Conservation (phyloP, 176 grass and related monocot species). For the Metroxylon sagu region DNA sequence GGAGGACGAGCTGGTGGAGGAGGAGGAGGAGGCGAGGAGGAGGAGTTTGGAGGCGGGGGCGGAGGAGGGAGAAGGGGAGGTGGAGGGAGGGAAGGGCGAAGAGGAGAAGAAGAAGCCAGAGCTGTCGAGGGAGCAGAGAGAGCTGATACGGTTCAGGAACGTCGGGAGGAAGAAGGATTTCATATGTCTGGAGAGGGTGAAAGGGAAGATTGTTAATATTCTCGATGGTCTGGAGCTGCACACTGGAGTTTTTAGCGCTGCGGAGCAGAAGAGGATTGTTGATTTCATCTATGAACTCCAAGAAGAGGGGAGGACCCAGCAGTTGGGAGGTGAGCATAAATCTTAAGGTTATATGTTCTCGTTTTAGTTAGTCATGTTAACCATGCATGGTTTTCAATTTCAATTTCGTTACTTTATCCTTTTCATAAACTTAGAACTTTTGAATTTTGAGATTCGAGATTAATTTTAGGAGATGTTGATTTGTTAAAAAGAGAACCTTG, state of each 20-base stretch:
- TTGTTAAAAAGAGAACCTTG: too few relatives aligned
- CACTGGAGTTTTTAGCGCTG: slow-evolving; percentile 33
- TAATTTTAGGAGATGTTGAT: too few relatives aligned
- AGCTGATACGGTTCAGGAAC: slow-evolving; percentile 29
- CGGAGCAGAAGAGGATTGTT: slow-evolving; percentile 43
- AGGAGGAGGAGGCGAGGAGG: slow-evolving; percentile 18
- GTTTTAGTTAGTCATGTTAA: neutral
- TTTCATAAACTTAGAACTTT: too few relatives aligned
- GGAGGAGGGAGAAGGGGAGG: slow-evolving; percentile 14
- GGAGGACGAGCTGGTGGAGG: slow-evolving; percentile 54
- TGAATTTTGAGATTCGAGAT: too few relatives aligned
- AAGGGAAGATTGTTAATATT: slow-evolving; percentile 29
- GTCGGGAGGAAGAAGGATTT: slow-evolving; percentile 38
- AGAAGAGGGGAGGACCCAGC: slow-evolving; percentile 26
- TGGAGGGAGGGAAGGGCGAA: neutral
- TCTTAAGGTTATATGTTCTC: neutral
- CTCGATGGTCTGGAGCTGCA: slow-evolving; percentile 37
- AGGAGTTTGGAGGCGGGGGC: slow-evolving; percentile 4
- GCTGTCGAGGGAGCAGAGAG: slow-evolving; percentile 37
- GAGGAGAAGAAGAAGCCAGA: slow-evolving; percentile 20
- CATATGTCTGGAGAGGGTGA: slow-evolving; percentile 31
- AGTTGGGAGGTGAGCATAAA: slow-evolving; percentile 32
- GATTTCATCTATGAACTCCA: slow-evolving; percentile 32
- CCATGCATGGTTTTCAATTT: too few relatives aligned
- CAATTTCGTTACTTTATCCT: too few relatives aligned